Evolutionary conservation across 345 rosid species (phyloP), one percentile per base, ranked within the genome.

Genomic region (Corymbia maculata): DNA sequence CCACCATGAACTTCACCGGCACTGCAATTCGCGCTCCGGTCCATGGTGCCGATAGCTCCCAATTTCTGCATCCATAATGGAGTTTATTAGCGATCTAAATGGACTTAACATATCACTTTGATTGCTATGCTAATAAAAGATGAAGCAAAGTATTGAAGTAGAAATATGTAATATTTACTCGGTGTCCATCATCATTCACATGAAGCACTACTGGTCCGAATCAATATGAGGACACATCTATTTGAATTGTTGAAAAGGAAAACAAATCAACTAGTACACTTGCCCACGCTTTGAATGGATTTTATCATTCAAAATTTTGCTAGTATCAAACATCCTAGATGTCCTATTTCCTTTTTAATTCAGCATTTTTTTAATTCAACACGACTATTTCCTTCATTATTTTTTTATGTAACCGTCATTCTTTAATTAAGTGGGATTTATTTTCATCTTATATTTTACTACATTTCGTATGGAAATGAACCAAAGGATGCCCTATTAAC

Each of bases 1-100:
- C 93, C 52, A 89, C 89, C 6, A 85, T 55, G 45, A 51, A 85
- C 49, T 85, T 85, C 26, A 10, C 47, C 10, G 86, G 86, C 61
- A 85, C 86, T 42, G 52, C 28, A 8, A 85, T 30, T 10, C 0
- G 26, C 4, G 14, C 64, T 55, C 86, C 86, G 1, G 14, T n/a
- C 86, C 86, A 44, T 0, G 45, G 22, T 0, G 45, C 79, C 5
- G 79, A 32, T 32, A 68, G 3, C 45, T 68, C 79, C 44, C 79
- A 30, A 0, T 32, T 68, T 32, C 79, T 68, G 1, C 22, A 0
- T 32, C 7, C 79, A 32, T 68, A 32, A 68, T 15, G 44, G 75
- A n/a, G 36, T 14, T n/a, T n/a, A 64, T 66, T n/a, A 66, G 42
- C 8, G 10, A 8, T 30, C 22, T 16, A 68, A 68, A 30, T 4